phyloP scores from a whole-genome alignment of 129 eudicot genomes.

The Glebionis coronaria region DNA sequence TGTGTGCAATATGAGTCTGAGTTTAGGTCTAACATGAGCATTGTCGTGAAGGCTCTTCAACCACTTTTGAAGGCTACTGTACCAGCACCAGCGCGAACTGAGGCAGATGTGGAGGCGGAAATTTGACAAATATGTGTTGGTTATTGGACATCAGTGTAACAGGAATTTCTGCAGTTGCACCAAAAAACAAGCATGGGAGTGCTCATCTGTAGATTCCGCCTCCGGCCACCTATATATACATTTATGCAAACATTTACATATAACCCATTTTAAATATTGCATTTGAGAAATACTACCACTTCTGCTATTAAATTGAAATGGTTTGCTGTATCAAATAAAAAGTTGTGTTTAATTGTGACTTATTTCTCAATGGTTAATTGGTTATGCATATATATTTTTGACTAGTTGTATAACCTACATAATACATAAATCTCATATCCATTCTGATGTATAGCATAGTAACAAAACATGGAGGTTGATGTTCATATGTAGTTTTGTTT shows the following conservation, averaged over 20 bases:
- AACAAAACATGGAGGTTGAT: too few species aligned
- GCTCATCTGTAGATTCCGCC: slow-evolving; percentile 26
- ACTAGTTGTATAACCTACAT: too few species aligned
- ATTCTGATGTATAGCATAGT: too few species aligned
- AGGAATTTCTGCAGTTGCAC: neutral
- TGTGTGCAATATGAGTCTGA: slow-evolving; percentile 91
- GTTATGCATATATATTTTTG: too few species aligned
- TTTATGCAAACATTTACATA: slow-evolving; percentile 6
- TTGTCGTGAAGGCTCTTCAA: slow-evolving; percentile 86
- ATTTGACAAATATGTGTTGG: neutral
- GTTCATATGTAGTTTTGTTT: too few species aligned
- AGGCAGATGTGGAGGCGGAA: slow-evolving; percentile 13
- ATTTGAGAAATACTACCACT: slow-evolving; percentile 17
- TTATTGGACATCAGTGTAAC: slow-evolving; percentile 4
- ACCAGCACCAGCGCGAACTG: slow-evolving; percentile 40
- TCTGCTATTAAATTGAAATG: too few species aligned
- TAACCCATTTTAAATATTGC: slow-evolving; percentile 18
- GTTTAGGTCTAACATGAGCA: slow-evolving; percentile 84
- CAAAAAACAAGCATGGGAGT: slow-evolving; percentile 15
- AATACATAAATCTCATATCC: too few species aligned
- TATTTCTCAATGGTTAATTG: too few species aligned
- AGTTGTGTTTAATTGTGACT: too few species aligned
- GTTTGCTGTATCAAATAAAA: too few species aligned
- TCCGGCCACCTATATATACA: slow-evolving; percentile 11
- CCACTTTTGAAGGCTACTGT: slow-evolving; percentile 60